A percentile compares a stretch with the other conserved stretches of the same genome.
Evolutionary conservation across 1,284 basidiomycete species (phyloP).

Genomic region (Tilletia setariae): DNA sequence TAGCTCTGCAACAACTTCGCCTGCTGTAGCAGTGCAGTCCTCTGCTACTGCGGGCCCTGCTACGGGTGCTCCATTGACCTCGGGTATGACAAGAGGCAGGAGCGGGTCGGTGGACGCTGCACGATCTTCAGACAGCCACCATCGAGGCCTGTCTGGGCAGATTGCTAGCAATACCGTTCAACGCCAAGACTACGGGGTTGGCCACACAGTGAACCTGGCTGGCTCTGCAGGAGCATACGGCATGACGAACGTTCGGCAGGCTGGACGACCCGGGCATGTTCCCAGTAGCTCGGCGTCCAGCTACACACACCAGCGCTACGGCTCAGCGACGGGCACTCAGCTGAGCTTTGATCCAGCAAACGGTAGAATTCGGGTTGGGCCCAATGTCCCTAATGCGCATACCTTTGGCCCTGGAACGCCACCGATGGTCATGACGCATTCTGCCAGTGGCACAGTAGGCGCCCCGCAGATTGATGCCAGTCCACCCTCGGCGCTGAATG

Average conservation of each 20-base stretch:
- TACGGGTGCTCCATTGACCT: no score
- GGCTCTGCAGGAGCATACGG: neutral
- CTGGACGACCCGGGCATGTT: constrained; percentile 1
- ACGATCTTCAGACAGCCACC: neutral
- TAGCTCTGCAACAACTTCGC: neutral
- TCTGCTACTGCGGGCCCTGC: no score
- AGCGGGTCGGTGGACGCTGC: neutral
- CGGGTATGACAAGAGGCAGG: neutral
- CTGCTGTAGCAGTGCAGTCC: neutral
- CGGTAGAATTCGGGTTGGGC: neutral
- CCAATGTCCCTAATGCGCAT: constrained; percentile 3
- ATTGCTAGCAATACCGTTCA: no score
- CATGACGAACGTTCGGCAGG: neutral
- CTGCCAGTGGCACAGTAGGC: constrained; percentile 5
- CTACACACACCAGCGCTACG: constrained; percentile 3
- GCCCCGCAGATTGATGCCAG: neutral
- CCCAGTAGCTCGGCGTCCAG: neutral
- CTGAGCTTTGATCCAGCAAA: constrained; percentile 13
- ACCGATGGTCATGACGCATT: constrained; percentile 1
- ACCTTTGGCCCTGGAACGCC: neutral
- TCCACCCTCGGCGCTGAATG: neutral
- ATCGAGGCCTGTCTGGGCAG: no score
- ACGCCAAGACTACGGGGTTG: no score
- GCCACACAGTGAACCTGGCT: neutral
- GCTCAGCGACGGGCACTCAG: constrained; percentile 7